These are phyloP conservation scores for Passiflora organensis DNA, from an alignment of 345 rosid species.

Conservation along the genomic window DNA sequence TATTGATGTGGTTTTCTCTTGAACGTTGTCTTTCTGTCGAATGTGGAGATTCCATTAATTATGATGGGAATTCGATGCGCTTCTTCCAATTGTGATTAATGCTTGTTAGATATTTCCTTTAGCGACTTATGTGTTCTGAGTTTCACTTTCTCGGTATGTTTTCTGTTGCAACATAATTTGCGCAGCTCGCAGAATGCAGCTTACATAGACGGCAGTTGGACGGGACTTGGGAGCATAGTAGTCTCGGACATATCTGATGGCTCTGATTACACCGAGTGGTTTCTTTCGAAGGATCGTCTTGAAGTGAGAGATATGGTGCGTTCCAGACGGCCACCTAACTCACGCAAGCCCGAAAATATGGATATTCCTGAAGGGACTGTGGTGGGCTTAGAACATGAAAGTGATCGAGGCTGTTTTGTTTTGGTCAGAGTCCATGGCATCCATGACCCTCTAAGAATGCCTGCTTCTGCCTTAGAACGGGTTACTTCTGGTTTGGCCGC, in stretches of 20 bases:
- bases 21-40: not conserved
- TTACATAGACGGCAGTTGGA: conserved; percentile 50
- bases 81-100: no score
- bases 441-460: conserved; percentile 81
- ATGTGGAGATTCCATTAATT: no score
- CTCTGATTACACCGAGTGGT: conserved; percentile 69
- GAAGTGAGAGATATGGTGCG: conserved; percentile 74
- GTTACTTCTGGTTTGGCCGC: conserved; percentile 67
- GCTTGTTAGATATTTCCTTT: conserved; percentile 10
- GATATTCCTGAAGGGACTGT: conserved; percentile 77
- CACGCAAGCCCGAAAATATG: conserved; percentile 60
- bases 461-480: conserved; percentile 58
- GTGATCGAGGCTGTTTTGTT: conserved; percentile 56
- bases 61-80: no score
- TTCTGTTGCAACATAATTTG: conserved; percentile 17
- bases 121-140: not conserved
- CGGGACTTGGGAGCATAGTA: conserved; percentile 34
- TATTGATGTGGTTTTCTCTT: no score
- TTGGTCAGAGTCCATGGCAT: conserved; percentile 82
- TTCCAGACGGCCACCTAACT: conserved; percentile 70
- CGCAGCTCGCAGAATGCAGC: conserved; percentile 65
- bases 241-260: conserved; percentile 30
- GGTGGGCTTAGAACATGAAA: conserved; percentile 58
- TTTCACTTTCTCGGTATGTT: not conserved
- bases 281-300: conserved; percentile 68